phyloP scores from a whole-genome alignment of 441 rosid genomes.

The Geranium incanum region DNA sequence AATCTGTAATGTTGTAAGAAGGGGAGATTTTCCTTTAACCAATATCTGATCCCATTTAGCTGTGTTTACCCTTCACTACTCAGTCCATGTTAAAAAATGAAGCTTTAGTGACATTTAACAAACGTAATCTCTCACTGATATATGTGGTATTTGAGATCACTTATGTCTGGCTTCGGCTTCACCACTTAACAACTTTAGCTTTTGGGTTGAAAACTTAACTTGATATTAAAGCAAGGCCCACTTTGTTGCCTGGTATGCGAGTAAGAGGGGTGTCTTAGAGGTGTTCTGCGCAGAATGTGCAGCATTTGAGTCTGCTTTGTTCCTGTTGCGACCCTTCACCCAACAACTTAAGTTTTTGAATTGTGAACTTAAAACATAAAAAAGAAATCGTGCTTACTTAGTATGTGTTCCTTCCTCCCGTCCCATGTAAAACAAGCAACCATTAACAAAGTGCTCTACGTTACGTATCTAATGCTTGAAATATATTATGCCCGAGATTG shows the following conservation, averaged over 20 bases:
- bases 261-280: not conserved
- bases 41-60: not conserved
- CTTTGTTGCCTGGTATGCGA: not conserved
- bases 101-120: not conserved
- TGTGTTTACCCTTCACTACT: too few species aligned
- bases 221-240: not conserved
- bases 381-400: not conserved
- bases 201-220: not conserved
- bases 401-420: not conserved
- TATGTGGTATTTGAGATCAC: too few species aligned
- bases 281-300: not conserved
- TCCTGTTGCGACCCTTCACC: not conserved
- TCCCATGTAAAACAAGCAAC: too few species aligned
- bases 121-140: too few species aligned
- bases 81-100: too few species aligned
- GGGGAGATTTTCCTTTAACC: not conserved
- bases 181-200: too few species aligned
- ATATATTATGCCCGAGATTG: not conserved
- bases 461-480: not conserved
- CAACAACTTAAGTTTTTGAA: not conserved
- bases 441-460: not conserved
- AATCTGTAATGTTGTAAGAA: not conserved
- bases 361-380: not conserved
- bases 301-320: not conserved
- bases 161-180: too few species aligned